Base-by-base conservation (phyloP, 2,329 filamentous ascomycete species). In the Stagonosporopsis cucurbitacearum region DNA sequence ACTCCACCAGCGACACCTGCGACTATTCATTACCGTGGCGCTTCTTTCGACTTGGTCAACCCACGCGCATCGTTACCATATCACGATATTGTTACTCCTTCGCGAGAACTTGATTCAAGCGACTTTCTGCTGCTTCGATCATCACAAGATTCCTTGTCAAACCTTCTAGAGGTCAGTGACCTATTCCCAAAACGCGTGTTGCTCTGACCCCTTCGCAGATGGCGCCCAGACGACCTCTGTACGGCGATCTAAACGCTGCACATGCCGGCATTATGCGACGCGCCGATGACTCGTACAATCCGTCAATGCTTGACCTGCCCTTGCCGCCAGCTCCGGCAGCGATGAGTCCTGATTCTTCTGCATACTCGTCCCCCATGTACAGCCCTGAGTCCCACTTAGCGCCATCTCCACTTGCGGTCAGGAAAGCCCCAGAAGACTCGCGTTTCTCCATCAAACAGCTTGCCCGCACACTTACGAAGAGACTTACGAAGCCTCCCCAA, bases 31-130 rank as follows among this genome's bases (percentile, higher is more conserved):
- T 76, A 75, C 53, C 71, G 74, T 22, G 75, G 75, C 41, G 62
- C 74, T 3, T 77, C 75, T 15, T 77, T 77, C 47, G 73, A 77
- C 50, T 51, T 77, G 12, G 68, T 77, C 19, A 77, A 77, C 42
- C 74, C 75, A 3, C 74, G 72, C 63, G 65, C 71, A 33, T 76
- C 75, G 2, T 60, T 77, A 15, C 53, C 68, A 9, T 56, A 73
- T 36, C 72, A 73, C 47, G 64, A 76, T 23, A 72, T 77, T 44
- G 72, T 72, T 22, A 75, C 73, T 17, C 73, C 75, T 4, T 72
- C 71, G 15, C 60, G 65, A 44, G 74, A 75, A 22, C 50, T 71
- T n/a, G 72, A 74, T 19, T 71, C 67, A 9, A 67, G 63, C 48
- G 73, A 76, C 7, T 68, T 70, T 50, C 54, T 75, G 37, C 57